phyloP scores from a whole-genome alignment of 345 rosid species.

The Lumnitzera racemosa region DNA sequence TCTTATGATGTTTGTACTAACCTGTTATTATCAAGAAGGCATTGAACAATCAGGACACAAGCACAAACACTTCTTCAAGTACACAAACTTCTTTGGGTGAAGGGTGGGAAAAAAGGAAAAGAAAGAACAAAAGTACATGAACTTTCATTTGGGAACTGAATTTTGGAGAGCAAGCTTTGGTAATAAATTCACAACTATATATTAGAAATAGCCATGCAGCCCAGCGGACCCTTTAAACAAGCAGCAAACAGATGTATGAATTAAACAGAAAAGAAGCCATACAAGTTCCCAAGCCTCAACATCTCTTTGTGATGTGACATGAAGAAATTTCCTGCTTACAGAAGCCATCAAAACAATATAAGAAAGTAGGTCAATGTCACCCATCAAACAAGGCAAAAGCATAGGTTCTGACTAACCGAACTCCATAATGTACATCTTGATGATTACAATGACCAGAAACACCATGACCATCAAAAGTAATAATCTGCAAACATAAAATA shows the following conservation, averaged over 20 bases:
- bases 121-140: background rate
- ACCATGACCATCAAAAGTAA: conserved; percentile 71
- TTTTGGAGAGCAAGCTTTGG: too few relatives aligned
- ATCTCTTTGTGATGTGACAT: conserved; percentile 30
- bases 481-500: conserved; percentile 32
- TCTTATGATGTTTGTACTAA: conserved; percentile 54
- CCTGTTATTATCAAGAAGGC: conserved; percentile 22
- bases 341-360: background rate
- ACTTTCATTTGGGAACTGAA: too few relatives aligned
- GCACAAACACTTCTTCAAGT: background rate
- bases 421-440: conserved; percentile 58
- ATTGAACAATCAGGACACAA: background rate
- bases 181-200: too few relatives aligned
- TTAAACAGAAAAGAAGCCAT: conserved; percentile 14
- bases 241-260: background rate
- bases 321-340: conserved; percentile 43
- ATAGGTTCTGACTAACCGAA: conserved; percentile 30
- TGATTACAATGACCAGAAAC: conserved; percentile 90
- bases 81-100: background rate
- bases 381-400: background rate
- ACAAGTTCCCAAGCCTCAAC: conserved; percentile 83
- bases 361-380: background rate
- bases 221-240: too few relatives aligned
- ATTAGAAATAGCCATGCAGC: too few relatives aligned
- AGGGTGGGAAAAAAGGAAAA: background rate